Evolutionary conservation across 2,329 filamentous ascomycete species (phyloP).

Genomic region (Alternaria solani): DNA sequence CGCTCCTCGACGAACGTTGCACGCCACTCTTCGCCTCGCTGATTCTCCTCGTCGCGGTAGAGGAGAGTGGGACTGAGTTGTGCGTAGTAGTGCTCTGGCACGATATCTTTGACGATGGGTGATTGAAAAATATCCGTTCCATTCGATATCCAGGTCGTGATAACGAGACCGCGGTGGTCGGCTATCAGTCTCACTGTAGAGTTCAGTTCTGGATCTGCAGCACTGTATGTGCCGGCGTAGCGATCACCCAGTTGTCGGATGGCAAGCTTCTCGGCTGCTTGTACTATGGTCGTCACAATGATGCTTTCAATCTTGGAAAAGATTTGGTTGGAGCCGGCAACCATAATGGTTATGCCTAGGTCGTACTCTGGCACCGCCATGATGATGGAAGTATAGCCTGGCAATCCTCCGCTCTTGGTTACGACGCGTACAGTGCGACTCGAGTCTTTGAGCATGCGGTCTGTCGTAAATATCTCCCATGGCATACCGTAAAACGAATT

Average conservation of each 20-base stretch:
- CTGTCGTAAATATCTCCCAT: conserved; percentile 58
- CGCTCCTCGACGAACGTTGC: conserved; percentile 29
- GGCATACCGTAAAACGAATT: conserved; percentile 57
- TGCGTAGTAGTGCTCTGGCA: conserved; percentile 22
- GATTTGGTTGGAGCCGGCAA: conserved; percentile 32
- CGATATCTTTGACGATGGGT: background rate
- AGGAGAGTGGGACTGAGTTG: conserved; percentile 41
- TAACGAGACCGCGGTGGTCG: conserved; percentile 40
- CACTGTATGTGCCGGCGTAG: conserved; percentile 40
- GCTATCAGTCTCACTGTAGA: conserved; percentile 36
- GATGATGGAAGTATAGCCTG: conserved; percentile 54
- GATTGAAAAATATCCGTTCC: conserved; percentile 33
- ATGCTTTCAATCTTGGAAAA: conserved; percentile 37
- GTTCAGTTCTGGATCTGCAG: conserved; percentile 31
- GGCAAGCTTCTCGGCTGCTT: conserved; percentile 46
- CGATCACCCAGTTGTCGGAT: conserved; percentile 35
- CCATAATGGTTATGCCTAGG: conserved; percentile 54
- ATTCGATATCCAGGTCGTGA: conserved; percentile 43
- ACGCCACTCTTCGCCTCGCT: conserved; percentile 49
- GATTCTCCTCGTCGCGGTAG: conserved; percentile 34
- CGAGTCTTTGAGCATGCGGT: conserved; percentile 48
- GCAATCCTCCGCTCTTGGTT: conserved; percentile 56
- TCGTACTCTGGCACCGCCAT: conserved; percentile 55
- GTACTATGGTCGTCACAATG: conserved; percentile 41
- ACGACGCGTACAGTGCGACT: conserved; percentile 54